Base-by-base conservation (phyloP, 176 grass and related monocot genomes). In the Areca catechu region DNA sequence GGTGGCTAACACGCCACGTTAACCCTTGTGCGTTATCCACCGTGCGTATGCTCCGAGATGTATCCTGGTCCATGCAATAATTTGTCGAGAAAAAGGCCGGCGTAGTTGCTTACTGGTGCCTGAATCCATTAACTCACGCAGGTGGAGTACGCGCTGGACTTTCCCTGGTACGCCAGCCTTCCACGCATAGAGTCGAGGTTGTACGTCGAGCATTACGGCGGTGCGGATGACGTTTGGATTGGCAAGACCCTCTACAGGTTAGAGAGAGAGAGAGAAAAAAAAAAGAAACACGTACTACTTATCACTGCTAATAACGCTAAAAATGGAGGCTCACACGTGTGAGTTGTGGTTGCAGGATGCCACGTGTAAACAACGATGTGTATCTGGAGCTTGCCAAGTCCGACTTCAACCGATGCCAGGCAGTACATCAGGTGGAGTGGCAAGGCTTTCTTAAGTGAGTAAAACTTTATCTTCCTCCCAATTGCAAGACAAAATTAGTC, bases 171-270 rank as follows among this genome's bases (percentile, higher is more conserved):
- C 23, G 75, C 72, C 58, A 88, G 70, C 63, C 62, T 97, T 57
- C 87, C 87, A 9, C 93, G 84, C 20, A 62, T 97, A 14, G 93
- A 97, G 56, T 66, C 87, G 70, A 85, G 93, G 69, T 24, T 78
- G 5, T 97, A 91, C 49, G 19, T 97, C 2, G 81, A 88, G 14
- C 93, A 97, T 29, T 97, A 97, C 60, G 93, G 92, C 2, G 93
- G 87, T 4, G 69, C 71, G 0, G 17, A 72, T 19, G 93, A 97
- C 61, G 49, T 91, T 0, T 97, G 93, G 93, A 92, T 98, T 19
- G 93, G 93, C 24, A 98, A 98, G 61, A 92, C 93, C 1, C 77
- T 98, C 53, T 98, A 98, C 57, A 83, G 81, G 93, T 43, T 43
- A n/a, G n/a, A n/a, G n/a, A n/a, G n/a, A n/a, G n/a, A n/a, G n/a